Conservation (phyloP, 768 basidiomycete genomes). For the Mycena capillaripes region DNA sequence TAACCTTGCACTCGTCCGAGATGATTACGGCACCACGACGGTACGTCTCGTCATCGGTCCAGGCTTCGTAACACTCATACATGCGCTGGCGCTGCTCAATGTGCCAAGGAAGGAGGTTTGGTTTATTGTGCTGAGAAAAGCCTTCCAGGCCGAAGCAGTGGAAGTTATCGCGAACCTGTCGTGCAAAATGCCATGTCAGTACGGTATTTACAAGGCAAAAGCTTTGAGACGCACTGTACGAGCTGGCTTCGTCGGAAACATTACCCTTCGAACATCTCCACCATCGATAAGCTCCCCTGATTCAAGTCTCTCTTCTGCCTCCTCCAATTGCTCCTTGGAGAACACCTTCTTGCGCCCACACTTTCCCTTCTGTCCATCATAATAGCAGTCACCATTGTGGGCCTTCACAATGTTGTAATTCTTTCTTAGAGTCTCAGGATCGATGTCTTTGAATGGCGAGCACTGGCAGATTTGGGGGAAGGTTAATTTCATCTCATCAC, state of each 20-base stretch:
- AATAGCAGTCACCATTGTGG: conserved; percentile 3
- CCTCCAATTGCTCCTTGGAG: not conserved
- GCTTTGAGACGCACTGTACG: not conserved
- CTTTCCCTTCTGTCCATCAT: not conserved
- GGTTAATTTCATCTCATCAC: not conserved
- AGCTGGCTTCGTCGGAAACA: not conserved
- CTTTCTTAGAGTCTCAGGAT: not conserved
- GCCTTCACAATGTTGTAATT: not conserved
- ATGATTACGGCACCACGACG: conserved; percentile 6
- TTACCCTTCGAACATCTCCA: not conserved
- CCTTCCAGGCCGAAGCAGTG: not conserved
- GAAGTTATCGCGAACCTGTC: not conserved
- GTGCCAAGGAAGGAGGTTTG: not conserved
- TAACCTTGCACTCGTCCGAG: conserved; percentile 16
- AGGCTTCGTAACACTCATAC: not conserved
- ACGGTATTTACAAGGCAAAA: not conserved
- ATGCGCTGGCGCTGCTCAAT: not conserved
- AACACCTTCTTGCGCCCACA: not conserved
- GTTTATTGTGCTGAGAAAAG: not conserved
- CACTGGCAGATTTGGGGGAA: not conserved
- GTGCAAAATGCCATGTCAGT: not conserved
- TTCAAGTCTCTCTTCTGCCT: conserved; percentile 10
- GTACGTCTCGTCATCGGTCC: conserved; percentile 1
- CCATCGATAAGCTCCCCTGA: conserved; percentile 1
- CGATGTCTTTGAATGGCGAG: conserved; percentile 2